A percentile compares a stretch with the other conserved stretches of the same genome.
These are phyloP conservation scores for Thamnidium elegans DNA, from an alignment of 192 early-diverging fungal species.

Conservation along the genomic window DNA sequence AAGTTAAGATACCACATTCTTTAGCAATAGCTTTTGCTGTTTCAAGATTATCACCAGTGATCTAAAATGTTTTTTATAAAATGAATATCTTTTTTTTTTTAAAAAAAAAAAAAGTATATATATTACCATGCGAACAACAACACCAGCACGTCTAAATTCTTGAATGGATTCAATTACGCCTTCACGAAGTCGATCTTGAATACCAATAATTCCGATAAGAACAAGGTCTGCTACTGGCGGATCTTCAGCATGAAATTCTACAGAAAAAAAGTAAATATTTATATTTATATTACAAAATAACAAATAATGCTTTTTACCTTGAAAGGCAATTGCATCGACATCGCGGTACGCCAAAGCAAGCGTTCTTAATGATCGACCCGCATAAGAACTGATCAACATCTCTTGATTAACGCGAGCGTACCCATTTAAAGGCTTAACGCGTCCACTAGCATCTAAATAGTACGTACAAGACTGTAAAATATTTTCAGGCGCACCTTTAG, in stretches of 20 bases:
- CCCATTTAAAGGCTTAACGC: constrained; percentile 44
- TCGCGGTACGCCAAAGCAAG: constrained; percentile 69
- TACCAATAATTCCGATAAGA: constrained; percentile 77
- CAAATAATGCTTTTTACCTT: constrained; percentile 28
- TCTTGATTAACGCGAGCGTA: constrained; percentile 41
- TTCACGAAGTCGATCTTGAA: constrained; percentile 84
- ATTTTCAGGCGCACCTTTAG: constrained; percentile 83
- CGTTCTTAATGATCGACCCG: constrained; percentile 70
- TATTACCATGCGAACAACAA: constrained; percentile 71
- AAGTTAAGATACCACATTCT: constrained; percentile 80
- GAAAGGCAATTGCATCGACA: constrained; percentile 52
- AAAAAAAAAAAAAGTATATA: no score
- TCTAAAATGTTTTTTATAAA: constrained; percentile 26
- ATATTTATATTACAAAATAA: constrained; percentile 37
- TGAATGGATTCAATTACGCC: constrained; percentile 77
- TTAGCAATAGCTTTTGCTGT: constrained; percentile 91
- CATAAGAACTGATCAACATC: constrained; percentile 55
- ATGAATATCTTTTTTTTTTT: constrained; percentile 49
- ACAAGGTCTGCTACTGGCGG: constrained; percentile 53
- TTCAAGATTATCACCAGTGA: constrained; percentile 79
- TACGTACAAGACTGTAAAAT: constrained; percentile 62
- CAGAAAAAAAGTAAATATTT: constrained; percentile 14
- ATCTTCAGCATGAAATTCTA: constrained; percentile 50
- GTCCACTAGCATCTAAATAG: constrained; percentile 55
- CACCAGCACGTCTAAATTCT: constrained; percentile 76